Percentiles rank a stretch among this genome's conserved stretches.
These are phyloP conservation scores for Cryphonectria parasitica DNA, from an alignment of 2,329 filamentous ascomycete genomes.

Conservation along the genomic window DNA sequence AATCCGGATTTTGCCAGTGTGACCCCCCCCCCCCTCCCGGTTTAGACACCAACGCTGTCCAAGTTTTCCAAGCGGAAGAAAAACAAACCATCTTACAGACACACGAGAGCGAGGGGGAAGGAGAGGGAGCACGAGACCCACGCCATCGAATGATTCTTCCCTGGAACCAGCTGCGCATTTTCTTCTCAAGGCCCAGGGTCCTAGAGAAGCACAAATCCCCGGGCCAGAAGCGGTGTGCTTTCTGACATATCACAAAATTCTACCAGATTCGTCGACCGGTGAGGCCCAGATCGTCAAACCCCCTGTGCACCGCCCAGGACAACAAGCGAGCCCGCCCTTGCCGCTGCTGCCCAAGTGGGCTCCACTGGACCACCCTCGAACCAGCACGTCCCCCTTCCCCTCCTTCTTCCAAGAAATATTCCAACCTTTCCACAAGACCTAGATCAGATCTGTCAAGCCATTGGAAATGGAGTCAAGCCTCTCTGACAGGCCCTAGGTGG, in stretches of 20 bases:
- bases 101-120: no score
- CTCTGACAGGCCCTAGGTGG: neutral
- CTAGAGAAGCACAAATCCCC: slow-evolving; percentile 1
- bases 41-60: neutral
- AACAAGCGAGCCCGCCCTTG: slow-evolving; percentile 13
- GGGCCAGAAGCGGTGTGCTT: slow-evolving; percentile 15
- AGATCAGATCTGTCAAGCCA: slow-evolving; percentile 26
- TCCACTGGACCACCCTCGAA: slow-evolving; percentile 15
- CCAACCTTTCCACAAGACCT: slow-evolving; percentile 6
- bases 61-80: neutral
- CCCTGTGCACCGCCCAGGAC: slow-evolving; percentile 21
- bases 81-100: neutral
- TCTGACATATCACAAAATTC: slow-evolving; percentile 25
- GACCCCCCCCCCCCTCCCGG: no score
- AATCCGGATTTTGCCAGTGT: neutral
- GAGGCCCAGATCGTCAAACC: slow-evolving; percentile 11
- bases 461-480: slow-evolving; percentile 16
- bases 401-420: neutral
- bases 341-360: slow-evolving; percentile 16
- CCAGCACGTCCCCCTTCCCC: neutral
- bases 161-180: neutral
- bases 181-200: neutral
- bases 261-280: slow-evolving; percentile 26
- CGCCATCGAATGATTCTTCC: neutral
- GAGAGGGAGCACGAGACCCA: neutral